phyloP scores from a whole-genome alignment of 2,329 filamentous ascomycete species.

The Exophiala dermatitidis region DNA sequence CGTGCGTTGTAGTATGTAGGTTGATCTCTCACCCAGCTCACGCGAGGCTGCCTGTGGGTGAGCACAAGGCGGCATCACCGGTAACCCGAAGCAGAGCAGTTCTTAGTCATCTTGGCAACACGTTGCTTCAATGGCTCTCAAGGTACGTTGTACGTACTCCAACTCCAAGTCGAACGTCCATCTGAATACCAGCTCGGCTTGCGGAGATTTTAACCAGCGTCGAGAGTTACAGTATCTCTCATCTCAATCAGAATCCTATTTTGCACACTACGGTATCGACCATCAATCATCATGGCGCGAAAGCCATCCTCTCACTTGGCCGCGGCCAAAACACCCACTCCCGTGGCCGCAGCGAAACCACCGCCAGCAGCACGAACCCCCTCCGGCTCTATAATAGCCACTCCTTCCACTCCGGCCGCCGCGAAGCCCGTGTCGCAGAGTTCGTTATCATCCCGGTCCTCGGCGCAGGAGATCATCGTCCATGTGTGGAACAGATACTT shows the following conservation, averaged over 20 bases:
- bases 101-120: background rate
- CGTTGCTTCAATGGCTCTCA: background rate
- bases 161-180: background rate
- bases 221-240: background rate
- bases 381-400: constrained; percentile 27
- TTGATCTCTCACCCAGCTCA: too few relatives aligned
- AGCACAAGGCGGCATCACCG: too few relatives aligned
- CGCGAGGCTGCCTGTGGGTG: too few relatives aligned
- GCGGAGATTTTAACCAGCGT: too few relatives aligned
- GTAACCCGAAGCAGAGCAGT: too few relatives aligned
- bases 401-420: constrained; percentile 16
- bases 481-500: constrained; percentile 73
- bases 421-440: constrained; percentile 24
- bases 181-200: background rate
- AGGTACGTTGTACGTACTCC: background rate
- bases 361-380: constrained; percentile 23
- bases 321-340: constrained; percentile 25
- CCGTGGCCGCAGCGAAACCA: constrained; percentile 27
- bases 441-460: constrained; percentile 35
- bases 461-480: constrained; percentile 52
- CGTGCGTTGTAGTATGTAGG: too few relatives aligned
- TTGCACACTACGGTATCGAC: background rate
- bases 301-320: constrained; percentile 22
- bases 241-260: background rate
- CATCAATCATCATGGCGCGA: constrained; percentile 12